Evolutionary conservation across 2,329 filamentous ascomycete species (phyloP).

Genomic region (Diplodia corticola): DNA sequence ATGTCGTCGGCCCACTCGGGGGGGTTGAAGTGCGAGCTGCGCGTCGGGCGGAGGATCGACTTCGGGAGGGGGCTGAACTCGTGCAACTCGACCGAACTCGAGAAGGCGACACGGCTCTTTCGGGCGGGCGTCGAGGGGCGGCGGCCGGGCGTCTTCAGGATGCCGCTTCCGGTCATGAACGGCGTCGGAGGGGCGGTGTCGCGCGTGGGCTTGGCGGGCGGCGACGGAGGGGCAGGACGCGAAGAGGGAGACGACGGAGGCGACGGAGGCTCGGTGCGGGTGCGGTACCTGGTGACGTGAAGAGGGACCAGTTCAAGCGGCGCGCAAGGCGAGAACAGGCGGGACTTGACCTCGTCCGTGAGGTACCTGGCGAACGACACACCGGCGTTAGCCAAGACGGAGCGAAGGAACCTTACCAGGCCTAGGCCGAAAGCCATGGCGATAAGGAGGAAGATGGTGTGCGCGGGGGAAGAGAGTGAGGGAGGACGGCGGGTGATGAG

Average conservation of each 20-base stretch:
- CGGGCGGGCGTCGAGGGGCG: background rate
- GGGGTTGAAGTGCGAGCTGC: background rate
- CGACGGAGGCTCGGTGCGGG: background rate
- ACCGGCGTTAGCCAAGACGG: background rate
- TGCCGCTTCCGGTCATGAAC: background rate
- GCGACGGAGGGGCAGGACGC: background rate
- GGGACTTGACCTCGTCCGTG: background rate
- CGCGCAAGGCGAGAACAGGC: background rate
- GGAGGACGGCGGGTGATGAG: background rate
- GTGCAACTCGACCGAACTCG: background rate
- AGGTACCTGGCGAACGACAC: background rate
- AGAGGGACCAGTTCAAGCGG: background rate
- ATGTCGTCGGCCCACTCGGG: background rate
- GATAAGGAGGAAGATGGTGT: background rate
- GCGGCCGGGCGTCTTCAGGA: background rate
- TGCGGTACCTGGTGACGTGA: background rate
- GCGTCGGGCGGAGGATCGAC: slow-evolving; percentile 2
- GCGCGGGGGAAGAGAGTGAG: background rate
- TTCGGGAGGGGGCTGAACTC: background rate
- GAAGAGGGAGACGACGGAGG: background rate
- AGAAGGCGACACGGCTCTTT: background rate
- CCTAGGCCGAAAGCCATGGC: background rate
- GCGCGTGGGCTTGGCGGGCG: background rate
- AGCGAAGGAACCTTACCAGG: background rate
- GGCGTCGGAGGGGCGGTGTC: background rate